A percentile compares a stretch with the other conserved stretches of the same genome.
Evolutionary conservation across 805 yeast genomes (phyloP).

Genomic region (Cyberlindnera nakhonratchasimensis): DNA sequence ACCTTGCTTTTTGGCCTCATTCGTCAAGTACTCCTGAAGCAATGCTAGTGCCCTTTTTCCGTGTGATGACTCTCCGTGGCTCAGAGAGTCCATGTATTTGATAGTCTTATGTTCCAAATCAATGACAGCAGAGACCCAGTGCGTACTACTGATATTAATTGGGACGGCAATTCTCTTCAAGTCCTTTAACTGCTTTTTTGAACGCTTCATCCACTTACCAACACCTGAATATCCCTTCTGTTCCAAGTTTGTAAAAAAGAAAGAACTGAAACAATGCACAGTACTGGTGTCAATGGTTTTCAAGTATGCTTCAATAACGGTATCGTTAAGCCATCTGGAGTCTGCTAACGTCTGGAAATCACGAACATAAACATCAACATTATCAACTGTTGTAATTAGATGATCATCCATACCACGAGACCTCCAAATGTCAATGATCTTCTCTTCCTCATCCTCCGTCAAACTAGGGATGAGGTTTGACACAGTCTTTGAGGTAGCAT

Average conservation of each 20-base stretch:
- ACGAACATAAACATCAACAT: slow-evolving; percentile 56
- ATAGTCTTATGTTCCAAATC: slow-evolving; percentile 59
- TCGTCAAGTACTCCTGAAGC: slow-evolving; percentile 57
- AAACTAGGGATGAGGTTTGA: slow-evolving; percentile 29
- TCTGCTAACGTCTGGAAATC: slow-evolving; percentile 73
- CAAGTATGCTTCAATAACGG: slow-evolving; percentile 80
- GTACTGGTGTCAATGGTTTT: slow-evolving; percentile 32
- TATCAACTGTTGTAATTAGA: slow-evolving; percentile 30
- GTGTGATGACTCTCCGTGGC: slow-evolving; percentile 36
- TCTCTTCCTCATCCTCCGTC: slow-evolving; percentile 21
- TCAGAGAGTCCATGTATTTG: slow-evolving; percentile 74
- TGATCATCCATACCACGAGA: slow-evolving; percentile 25
- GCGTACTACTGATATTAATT: slow-evolving; percentile 76
- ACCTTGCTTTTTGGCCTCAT: slow-evolving; percentile 58
- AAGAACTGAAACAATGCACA: slow-evolving; percentile 79
- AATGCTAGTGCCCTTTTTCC: slow-evolving; percentile 39
- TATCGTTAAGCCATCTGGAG: slow-evolving; percentile 86
- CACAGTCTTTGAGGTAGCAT: slow-evolving; percentile 23
- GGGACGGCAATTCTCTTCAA: slow-evolving; percentile 75
- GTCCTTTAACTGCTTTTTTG: slow-evolving; percentile 60
- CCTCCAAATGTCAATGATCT: slow-evolving; percentile 29
- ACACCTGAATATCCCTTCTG: slow-evolving; percentile 78
- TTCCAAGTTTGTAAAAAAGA: slow-evolving; percentile 73
- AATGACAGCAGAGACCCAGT: slow-evolving; percentile 88
- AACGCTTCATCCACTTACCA: slow-evolving; percentile 77